Base-by-base conservation (phyloP, 208 protist species). In the Trypanosomatidae sp. region DNA sequence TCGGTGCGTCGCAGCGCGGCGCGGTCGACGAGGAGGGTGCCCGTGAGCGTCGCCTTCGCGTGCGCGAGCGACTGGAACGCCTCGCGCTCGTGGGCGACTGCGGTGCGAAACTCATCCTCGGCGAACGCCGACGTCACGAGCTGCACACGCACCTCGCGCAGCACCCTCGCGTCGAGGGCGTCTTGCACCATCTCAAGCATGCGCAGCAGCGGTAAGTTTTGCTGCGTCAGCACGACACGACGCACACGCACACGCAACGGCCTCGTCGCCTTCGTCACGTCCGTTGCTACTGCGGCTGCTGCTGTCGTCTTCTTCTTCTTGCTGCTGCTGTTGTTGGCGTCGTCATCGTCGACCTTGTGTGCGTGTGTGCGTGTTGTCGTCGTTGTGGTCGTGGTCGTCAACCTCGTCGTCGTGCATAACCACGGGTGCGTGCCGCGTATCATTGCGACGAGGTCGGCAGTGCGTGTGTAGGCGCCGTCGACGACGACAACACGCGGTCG, bases 171-270 rank as follows among this genome's bases (percentile, higher is more conserved):
- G 3, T 48, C 41, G 25, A 87, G 44, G 15, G 48, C 58, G 39
- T 91, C 78, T 28, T 88, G 77, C 18, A 61, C 58, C 60, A 66
- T 74, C 62, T 92, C 78, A 3, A 92, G 47, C 59, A 75, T 35
- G 0, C 83, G 67, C 10, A 92, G 37, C 11, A 82, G 33, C 7
- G 49, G 43, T 4, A 88, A 48, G 10, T 66, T 54, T 48, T 70
- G 64, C 25, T 63, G 52, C 10, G 66, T 46, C 3, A 91, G 26
- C 20, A 88, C 26, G 18, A 91, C 35, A 1, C 71, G 71, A 6
- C 27, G 35, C 37, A 61, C 35, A 43, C 10, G 19, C 11, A 11
- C 38, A 6, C 41, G 19, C 7, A 33, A n/a, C 30, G 11, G 11
- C 37, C 16, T 42, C n/a, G 16, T 42, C 11, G 37, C 37, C 16